Base-by-base conservation (phyloP, 148 eudicot genomes). In the Nepenthes mirabilis region DNA sequence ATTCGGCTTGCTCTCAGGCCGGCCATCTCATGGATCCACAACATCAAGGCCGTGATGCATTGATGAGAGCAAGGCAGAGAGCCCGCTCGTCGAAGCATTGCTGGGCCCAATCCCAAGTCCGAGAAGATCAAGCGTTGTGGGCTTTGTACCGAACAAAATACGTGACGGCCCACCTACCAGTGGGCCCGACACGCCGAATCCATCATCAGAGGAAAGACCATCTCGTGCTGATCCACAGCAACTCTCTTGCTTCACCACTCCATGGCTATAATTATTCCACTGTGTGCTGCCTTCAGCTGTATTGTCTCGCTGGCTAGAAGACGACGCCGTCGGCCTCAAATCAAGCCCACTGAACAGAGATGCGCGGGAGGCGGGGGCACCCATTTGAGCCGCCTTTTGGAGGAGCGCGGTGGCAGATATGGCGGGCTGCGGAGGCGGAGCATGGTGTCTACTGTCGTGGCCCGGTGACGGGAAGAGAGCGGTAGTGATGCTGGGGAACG, bases 41-140 rank as follows among this genome's bases (percentile, higher is more conserved):
- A 60, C 52, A 55, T 65, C 60, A 14, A 77, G 50, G 5, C 74
- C 67, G 64, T 61, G 68, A 11, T 76, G 75, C 0, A 81, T 70
- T 7, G 86, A 74, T 14, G 65, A 63, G 13, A 83, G 49, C 53
- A 79, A 79, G 1, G 82, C 77, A 3, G 86, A 66, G 43, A 72
- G 69, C 7, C 80, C 75, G 55, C 58, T 47, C 2, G 70, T 23
- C 1, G 86, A 62, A 34, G 63, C 76, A 43, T 63, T 70, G 23
- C 68, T 66, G 2, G 43, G 61, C 11, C 81, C 81, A 2, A 74
- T 63, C 12, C 95, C 95, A 3, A 87, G 63, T 2, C 95, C 89
- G 1, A 87, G 83, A 50, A 87, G 62, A 68, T 87, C 95, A 3
- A 87, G 75, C 0, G 95, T 87, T 9, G 80, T 65, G n/a, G 87